phyloP scores from a whole-genome alignment of 495 filamentous ascomycete genomes.

The Penicillium longicatenatum region DNA sequence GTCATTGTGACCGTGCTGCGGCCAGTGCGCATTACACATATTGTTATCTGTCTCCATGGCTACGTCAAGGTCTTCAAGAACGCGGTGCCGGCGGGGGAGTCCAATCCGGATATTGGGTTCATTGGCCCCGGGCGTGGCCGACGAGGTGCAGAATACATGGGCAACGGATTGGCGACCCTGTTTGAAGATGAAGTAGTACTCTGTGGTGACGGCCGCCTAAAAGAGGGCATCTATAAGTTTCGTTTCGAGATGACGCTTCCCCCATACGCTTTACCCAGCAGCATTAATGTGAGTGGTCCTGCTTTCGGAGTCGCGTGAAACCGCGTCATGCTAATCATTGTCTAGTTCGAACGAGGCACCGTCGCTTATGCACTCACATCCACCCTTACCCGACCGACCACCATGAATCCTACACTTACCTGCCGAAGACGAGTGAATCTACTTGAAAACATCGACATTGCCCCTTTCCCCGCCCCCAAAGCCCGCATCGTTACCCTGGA shows the following conservation, averaged over 20 bases:
- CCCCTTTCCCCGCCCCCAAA: slow-evolving; percentile 56
- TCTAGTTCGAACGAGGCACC: slow-evolving; percentile 90
- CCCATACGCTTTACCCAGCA: slow-evolving; percentile 79
- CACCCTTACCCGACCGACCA: slow-evolving; percentile 85
- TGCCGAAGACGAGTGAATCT: slow-evolving; percentile 80
- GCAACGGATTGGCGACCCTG: slow-evolving; percentile 79
- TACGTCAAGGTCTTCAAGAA: slow-evolving; percentile 86
- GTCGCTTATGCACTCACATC: slow-evolving; percentile 89
- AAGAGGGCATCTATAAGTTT: slow-evolving; percentile 87
- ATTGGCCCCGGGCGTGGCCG: slow-evolving; percentile 56
- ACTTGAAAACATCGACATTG: slow-evolving; percentile 70
- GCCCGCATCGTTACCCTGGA: slow-evolving; percentile 81
- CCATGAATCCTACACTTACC: slow-evolving; percentile 75
- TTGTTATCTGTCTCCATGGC: slow-evolving; percentile 85
- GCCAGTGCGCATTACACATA: slow-evolving; percentile 83
- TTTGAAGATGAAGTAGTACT: slow-evolving; percentile 91
- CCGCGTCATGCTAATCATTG: slow-evolving; percentile 16
- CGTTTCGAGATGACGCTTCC: slow-evolving; percentile 85
- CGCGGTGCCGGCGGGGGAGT: slow-evolving; percentile 64
- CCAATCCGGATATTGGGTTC: slow-evolving; percentile 46
- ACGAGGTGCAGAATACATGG: slow-evolving; percentile 67
- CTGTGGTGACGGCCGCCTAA: slow-evolving; percentile 86
- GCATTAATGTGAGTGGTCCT: slow-evolving; percentile 76
- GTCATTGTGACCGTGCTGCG: slow-evolving; percentile 82
- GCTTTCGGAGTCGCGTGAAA: background rate